phyloP scores from a whole-genome alignment of 768 basidiomycete genomes.

The Galerina sulciceps region DNA sequence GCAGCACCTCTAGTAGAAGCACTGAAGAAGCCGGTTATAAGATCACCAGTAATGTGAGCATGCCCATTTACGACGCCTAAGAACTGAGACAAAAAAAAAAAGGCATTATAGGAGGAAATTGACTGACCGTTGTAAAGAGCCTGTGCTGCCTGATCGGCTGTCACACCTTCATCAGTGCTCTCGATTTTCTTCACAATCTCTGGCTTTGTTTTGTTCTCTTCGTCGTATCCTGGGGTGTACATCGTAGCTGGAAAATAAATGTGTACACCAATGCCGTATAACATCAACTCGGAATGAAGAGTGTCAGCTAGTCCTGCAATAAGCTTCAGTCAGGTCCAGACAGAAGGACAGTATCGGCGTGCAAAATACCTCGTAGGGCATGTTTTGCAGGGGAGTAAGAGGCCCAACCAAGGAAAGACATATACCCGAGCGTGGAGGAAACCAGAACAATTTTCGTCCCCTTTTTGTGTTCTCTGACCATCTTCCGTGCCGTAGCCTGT shows the following conservation, averaged over 20 bases:
- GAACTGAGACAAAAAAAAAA: not conserved
- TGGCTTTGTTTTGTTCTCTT: conserved; percentile 81
- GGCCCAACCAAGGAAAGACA: conserved; percentile 78
- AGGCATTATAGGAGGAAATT: conserved; percentile 8
- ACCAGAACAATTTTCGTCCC: conserved; percentile 79
- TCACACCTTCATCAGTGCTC: conserved; percentile 61
- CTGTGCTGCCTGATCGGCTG: conserved; percentile 65
- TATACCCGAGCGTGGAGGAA: conserved; percentile 74
- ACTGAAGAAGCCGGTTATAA: conserved; percentile 70
- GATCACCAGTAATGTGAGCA: conserved; percentile 76
- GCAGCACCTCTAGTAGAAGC: conserved; percentile 69
- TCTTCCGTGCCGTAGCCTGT: conserved; percentile 71
- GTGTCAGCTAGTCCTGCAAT: conserved; percentile 78
- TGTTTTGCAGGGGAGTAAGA: conserved; percentile 86
- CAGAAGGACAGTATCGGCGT: not conserved
- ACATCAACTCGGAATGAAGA: conserved; percentile 77
- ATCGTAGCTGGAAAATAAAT: conserved; percentile 87
- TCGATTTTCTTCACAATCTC: conserved; percentile 75
- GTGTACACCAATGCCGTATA: conserved; percentile 80
- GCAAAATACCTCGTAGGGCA: conserved; percentile 72
- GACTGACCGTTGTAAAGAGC: conserved; percentile 60
- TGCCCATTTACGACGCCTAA: conserved; percentile 71
- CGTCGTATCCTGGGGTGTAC: conserved; percentile 72
- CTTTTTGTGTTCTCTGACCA: conserved; percentile 59
- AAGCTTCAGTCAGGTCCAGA: not conserved